Base-by-base conservation (phyloP, 2,329 filamentous ascomycete species). In the Myriosclerotinia duriaeana region DNA sequence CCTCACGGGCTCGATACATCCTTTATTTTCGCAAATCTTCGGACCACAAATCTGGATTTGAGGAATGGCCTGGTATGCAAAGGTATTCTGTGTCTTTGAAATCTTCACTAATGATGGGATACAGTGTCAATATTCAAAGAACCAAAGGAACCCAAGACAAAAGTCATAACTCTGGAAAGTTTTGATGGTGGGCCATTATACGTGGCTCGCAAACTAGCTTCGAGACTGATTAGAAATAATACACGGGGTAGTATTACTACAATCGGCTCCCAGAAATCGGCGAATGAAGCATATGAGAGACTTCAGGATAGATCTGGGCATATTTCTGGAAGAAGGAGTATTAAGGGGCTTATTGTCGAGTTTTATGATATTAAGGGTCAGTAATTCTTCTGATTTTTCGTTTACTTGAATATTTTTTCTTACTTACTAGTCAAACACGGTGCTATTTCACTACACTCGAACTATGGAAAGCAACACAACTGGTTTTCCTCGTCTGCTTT, bases 41-140 rank as follows among this genome's bases (percentile, higher is more conserved):
- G 12, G 67, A 70, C 34, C 69, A 69, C 20, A 71, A 66, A 61
- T 58, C 67, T 20, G 66, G 65, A 6, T 73, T 72, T 48, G 69
- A 71, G 34, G 68, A 73, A 67, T 71, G 68, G 68, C 69, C 71
- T 52, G 65, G 70, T 71, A 67, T 17, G 48, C 50, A 30, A 36
- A 22, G 34, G 12, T 38, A 2, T 5, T 62, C 42, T 34, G 26
- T 12, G 14, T 34, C 40, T 3, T 34, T 38, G 22, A 12, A 15
- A 26, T 22, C 1, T 8, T 30, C 26, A 38, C 40, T 58, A 3
- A 48, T 40, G n/a, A 63, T 15, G 6, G 52, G 30, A 15, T 44
- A 2, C 42, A 70, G 70, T 65, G 15, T 63, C 50, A 5, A 42
- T 69, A 22, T 72, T 71, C 53, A 69, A 71, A 64, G 30, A 65